These are phyloP conservation scores for Polygonum aviculare DNA, from an alignment of 148 eudicot genomes.

Conservation along the genomic window DNA sequence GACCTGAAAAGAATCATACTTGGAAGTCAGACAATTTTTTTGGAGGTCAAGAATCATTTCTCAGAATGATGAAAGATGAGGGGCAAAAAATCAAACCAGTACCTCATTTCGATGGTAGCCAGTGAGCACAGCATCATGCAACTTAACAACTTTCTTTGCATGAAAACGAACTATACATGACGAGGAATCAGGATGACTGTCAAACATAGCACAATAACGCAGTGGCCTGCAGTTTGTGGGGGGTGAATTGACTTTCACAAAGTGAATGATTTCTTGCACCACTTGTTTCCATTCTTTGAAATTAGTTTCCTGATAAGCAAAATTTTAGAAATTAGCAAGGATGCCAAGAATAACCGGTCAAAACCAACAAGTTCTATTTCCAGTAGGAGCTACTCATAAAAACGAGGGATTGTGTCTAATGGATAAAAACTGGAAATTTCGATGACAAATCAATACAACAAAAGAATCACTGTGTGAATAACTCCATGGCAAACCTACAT, in stretches of 20 bases:
- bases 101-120: slow-evolving; percentile 96
- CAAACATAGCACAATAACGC: slow-evolving; percentile 72
- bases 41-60: not conserved
- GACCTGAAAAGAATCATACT: slow-evolving; percentile 42
- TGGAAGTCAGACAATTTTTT: not conserved
- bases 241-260: slow-evolving; percentile 48
- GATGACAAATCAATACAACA: not conserved
- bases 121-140: slow-evolving; percentile 77
- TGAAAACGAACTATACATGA: slow-evolving; percentile 75
- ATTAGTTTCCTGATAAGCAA: slow-evolving; percentile 53
- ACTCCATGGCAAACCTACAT: not conserved
- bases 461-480: not conserved
- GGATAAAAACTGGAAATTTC: not conserved
- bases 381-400: not conserved
- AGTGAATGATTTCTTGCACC: slow-evolving; percentile 75
- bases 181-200: slow-evolving; percentile 69
- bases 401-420: not conserved
- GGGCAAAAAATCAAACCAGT: slow-evolving; percentile 11
- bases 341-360: not conserved
- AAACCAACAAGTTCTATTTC: not conserved
- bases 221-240: slow-evolving; percentile 48
- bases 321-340: not conserved
- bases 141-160: slow-evolving; percentile 82
- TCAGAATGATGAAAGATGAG: slow-evolving; percentile 1
- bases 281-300: slow-evolving; percentile 92